Conservation (phyloP, 345 rosid species). For the Arabidopsis suecica region DNA sequence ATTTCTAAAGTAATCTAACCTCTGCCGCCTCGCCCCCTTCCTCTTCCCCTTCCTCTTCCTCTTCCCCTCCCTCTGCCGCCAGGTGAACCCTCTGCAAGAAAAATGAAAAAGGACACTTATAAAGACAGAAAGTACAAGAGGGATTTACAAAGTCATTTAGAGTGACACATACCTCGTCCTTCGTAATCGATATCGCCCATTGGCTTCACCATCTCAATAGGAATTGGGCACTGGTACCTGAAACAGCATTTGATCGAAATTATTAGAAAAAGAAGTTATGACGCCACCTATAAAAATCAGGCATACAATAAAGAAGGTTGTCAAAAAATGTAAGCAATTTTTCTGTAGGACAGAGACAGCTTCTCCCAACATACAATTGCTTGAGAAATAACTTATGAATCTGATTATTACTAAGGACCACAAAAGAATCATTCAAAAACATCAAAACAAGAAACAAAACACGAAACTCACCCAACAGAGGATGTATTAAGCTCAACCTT, state of each 20-base stretch:
- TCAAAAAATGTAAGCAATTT: neutral
- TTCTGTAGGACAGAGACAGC: neutral
- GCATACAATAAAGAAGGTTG: neutral
- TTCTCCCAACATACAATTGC: neutral
- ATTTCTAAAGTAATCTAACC: constrained; percentile 32
- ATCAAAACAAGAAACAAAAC: neutral
- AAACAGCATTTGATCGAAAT: constrained; percentile 17
- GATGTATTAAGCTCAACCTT: constrained; percentile 69
- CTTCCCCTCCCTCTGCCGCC: constrained; percentile 72
- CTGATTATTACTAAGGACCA: neutral
- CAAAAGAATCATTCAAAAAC: neutral
- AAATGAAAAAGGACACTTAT: neutral
- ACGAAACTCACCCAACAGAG: constrained; percentile 74
- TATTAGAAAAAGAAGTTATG: neutral
- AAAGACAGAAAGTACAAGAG: neutral
- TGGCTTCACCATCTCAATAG: constrained; percentile 67
- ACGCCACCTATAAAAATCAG: neutral
- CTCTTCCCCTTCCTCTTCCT: constrained; percentile 61
- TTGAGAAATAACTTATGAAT: neutral
- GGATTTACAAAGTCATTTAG: neutral
- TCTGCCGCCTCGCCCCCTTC: constrained; percentile 45
- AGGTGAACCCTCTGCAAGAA: constrained; percentile 70
- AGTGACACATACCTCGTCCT: constrained; percentile 56
- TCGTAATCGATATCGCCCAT: constrained; percentile 57
- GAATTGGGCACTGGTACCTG: constrained; percentile 83